These are phyloP conservation scores for Wickerhamiella alocasiicola DNA, from an alignment of 805 yeast genomes.

Conservation along the genomic window DNA sequence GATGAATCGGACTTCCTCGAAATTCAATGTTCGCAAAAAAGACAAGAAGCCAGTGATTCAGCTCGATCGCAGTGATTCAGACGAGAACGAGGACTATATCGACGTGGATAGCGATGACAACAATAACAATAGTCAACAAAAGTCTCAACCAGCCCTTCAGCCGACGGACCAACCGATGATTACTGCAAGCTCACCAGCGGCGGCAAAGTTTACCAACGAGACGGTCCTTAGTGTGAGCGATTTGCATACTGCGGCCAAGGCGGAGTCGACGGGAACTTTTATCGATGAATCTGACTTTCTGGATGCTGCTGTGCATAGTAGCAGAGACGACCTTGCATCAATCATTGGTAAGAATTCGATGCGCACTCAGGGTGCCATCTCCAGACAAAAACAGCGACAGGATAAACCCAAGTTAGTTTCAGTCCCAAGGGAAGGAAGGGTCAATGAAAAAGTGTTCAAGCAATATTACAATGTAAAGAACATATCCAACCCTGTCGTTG, in stretches of 20 bases:
- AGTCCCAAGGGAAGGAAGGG: constrained; percentile 1
- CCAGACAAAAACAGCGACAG: constrained; percentile 11
- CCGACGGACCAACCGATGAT: neutral
- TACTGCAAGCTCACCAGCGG: constrained; percentile 15
- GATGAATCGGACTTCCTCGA: neutral
- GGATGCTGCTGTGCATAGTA: constrained; percentile 17
- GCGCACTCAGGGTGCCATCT: constrained; percentile 3
- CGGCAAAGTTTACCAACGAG: constrained; percentile 21
- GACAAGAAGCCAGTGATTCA: constrained; percentile 10
- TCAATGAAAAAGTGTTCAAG: constrained; percentile 6
- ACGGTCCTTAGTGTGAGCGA: constrained; percentile 19
- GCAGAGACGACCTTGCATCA: constrained; percentile 8
- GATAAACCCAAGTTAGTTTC: constrained; percentile 8
- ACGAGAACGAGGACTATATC: constrained; percentile 8
- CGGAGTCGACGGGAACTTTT: constrained; percentile 13
- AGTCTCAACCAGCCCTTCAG: neutral
- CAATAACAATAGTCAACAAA: neutral
- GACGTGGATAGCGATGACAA: constrained; percentile 12
- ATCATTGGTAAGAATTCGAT: constrained; percentile 14
- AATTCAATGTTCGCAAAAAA: constrained; percentile 1
- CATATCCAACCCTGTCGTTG: constrained; percentile 10
- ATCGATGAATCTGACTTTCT: constrained; percentile 20
- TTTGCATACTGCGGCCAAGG: neutral
- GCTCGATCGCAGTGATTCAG: constrained; percentile 12
- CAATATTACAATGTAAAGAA: constrained; percentile 10